These are phyloP conservation scores for Termitomyces titanicus DNA, from an alignment of 768 basidiomycete species.

Conservation along the genomic window DNA sequence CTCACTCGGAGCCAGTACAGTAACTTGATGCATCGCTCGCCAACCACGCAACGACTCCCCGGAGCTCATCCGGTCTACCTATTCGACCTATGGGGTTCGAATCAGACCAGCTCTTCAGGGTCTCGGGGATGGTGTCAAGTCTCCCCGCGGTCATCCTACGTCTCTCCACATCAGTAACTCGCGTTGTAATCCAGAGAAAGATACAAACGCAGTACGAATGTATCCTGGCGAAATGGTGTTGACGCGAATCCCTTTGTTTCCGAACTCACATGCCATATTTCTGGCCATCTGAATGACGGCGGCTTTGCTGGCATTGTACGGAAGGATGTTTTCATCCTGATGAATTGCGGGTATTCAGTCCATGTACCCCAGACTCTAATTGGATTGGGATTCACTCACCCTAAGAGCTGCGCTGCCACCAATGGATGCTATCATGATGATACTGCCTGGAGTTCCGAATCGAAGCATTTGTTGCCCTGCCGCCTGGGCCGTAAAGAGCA, in stretches of 20 bases:
- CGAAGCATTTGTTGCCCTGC: constrained; percentile 58
- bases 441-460: constrained; percentile 50
- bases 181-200: neutral
- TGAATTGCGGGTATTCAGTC: neutral
- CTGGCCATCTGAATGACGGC: constrained; percentile 76
- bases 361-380: too few species aligned
- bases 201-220: constrained; percentile 57
- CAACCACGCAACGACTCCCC: constrained; percentile 67
- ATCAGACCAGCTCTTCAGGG: constrained; percentile 59
- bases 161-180: neutral
- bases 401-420: constrained; percentile 37
- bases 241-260: constrained; percentile 58
- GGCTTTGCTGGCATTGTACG: constrained; percentile 73
- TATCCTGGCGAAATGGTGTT: constrained; percentile 77
- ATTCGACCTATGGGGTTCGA: constrained; percentile 66
- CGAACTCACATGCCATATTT: constrained; percentile 79
- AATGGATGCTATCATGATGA: constrained; percentile 65
- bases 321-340: constrained; percentile 53
- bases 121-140: constrained; percentile 55
- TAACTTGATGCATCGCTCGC: constrained; percentile 72
- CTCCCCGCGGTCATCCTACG: constrained; percentile 67
- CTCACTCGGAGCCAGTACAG: constrained; percentile 79
- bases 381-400: neutral
- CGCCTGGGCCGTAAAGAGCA: constrained; percentile 60
- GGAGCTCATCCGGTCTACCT: constrained; percentile 65